A percentile compares a stretch with the other conserved stretches of the same genome.
Conservation (phyloP, 306 rosid genomes). For the Astragalus membranaceus region DNA sequence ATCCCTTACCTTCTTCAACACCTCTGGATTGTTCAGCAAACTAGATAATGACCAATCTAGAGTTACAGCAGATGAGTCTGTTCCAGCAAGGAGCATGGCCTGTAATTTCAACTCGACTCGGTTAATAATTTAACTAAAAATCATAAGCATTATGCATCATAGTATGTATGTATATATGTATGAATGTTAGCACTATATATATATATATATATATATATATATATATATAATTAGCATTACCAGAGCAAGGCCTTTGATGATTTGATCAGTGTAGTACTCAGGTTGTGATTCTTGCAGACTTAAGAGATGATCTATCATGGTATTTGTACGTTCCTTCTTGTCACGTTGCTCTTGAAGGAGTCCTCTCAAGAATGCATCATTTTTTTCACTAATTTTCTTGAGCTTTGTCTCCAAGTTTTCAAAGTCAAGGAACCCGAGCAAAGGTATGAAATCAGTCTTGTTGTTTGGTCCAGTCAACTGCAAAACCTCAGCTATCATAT, state of each 20-base stretch:
- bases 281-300: conserved; percentile 27
- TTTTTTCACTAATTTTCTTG: not conserved
- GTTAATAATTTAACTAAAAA: not conserved
- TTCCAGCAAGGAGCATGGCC: conserved; percentile 38
- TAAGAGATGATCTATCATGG: conserved; percentile 44
- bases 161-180: no score
- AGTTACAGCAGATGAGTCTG: conserved; percentile 37
- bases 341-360: conserved; percentile 29
- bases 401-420: conserved; percentile 14
- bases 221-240: not conserved
- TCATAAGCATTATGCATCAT: no score
- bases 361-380: conserved; percentile 27
- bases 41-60: conserved; percentile 29
- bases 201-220: no score
- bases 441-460: conserved; percentile 29
- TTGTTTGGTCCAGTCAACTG: conserved; percentile 16
- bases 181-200: no score
- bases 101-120: not conserved
- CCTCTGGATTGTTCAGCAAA: conserved; percentile 29
- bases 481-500: conserved; percentile 7
- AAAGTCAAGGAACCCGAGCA: conserved; percentile 22
- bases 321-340: not conserved
- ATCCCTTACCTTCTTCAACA: conserved; percentile 21
- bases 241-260: conserved; percentile 42
- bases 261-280: conserved; percentile 29